phyloP scores from a whole-genome alignment of 495 filamentous ascomycete species.

The Penicillium antarcticum region DNA sequence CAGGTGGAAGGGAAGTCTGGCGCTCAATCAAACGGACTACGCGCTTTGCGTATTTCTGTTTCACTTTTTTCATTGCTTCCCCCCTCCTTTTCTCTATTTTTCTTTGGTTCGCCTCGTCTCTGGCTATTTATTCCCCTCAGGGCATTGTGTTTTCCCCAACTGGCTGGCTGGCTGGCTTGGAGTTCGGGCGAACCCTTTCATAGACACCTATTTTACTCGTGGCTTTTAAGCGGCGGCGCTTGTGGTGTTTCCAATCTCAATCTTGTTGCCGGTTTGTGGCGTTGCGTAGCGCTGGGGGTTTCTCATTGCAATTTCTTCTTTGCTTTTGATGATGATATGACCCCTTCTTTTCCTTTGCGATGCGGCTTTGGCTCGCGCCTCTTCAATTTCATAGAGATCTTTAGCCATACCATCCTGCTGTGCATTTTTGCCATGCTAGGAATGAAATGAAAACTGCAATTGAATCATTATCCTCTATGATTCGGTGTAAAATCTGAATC shows the following conservation, averaged over 20 bases:
- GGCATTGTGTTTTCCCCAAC: too few species aligned
- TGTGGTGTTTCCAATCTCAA: slow-evolving; percentile 28
- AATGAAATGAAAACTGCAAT: not conserved
- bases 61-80: slow-evolving; percentile 3
- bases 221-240: slow-evolving; percentile 37
- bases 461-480: not conserved
- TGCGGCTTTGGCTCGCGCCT: not conserved
- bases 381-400: slow-evolving; percentile 2
- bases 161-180: not conserved
- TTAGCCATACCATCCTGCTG: slow-evolving; percentile 4
- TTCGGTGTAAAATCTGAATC: not conserved
- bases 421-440: slow-evolving; percentile 1
- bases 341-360: not conserved
- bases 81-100: not conserved
- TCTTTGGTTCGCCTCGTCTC: not conserved
- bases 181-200: not conserved
- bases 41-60: slow-evolving; percentile 5
- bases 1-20: slow-evolving; percentile 17
- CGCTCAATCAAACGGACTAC: slow-evolving; percentile 14
- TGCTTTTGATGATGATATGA: slow-evolving; percentile 21
- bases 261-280: slow-evolving; percentile 19
- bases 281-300: slow-evolving; percentile 17
- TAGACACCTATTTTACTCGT: slow-evolving; percentile 8
- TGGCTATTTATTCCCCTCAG: not conserved
- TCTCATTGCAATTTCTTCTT: slow-evolving; percentile 2